Evolutionary conservation across 2,329 filamentous ascomycete species (phyloP), one percentile per base, ranked within the genome.

Genomic region (Colletotrichum scovillei): DNA sequence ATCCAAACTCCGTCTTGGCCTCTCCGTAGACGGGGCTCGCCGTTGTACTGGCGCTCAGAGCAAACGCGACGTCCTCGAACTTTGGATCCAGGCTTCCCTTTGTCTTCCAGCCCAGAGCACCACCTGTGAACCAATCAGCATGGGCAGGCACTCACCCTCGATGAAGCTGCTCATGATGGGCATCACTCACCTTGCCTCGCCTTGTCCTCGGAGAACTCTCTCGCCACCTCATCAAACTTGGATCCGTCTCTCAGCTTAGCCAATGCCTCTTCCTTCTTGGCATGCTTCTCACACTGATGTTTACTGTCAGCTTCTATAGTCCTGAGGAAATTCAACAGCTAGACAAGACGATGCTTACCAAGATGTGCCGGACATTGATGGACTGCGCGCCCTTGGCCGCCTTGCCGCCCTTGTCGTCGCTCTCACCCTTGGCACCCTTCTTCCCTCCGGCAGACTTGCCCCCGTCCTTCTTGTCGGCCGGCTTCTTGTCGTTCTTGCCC

Each of bases 201-300:
- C 84, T 95, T 95, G 81, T 95, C 93, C 82, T 95, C 93, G 0
- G 92, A 94, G 79, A 90, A 93, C 76, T 92, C 89, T 66, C 89
- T 85, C 11, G 93, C 93, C 6, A 95, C 92, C 60, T 93, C 91
- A 77, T 95, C 93, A 78, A 95, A 95, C 77, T 92, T 94, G 63
- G 86, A 87, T 1, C 93, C 92, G 4, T 86, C 89, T 52, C 87
- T 87, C 64, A 95, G 82, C 82, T 94, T 92, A 69, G 88, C 88
- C 19, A 95, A 81, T 0, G 93, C 93, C 79, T 94, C 92, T 79
- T 95, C 93, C 79, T 94, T 95, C 81, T 92, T 94, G n/a, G 86
- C 84, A 79, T 94, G 91, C 79, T 95, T 95, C 80, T 92, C 92
- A 78, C 93, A 95, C 84, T 92, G 60, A 26, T 7, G 12, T 49